Conservation (phyloP, 1,284 basidiomycete species). For the Inonotus hispidus region DNA sequence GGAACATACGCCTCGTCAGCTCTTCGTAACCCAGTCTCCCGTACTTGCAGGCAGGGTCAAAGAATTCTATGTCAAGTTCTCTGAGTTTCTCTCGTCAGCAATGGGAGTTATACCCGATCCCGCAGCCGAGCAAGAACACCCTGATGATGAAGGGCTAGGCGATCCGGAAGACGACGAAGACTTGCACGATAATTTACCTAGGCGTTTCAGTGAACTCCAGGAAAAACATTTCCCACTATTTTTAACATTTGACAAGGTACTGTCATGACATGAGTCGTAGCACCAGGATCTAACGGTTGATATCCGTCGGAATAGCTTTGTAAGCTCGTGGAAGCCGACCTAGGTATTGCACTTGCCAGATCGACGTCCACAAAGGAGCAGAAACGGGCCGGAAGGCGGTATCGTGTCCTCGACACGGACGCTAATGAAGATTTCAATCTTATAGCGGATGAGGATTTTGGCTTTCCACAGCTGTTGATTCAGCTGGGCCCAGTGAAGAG, state of each 20-base stretch:
- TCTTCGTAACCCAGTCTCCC: conserved; percentile 69
- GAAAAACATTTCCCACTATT: conserved; percentile 70
- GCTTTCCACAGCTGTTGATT: too few species aligned
- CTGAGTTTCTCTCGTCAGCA: conserved; percentile 41
- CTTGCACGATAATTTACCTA: conserved; percentile 44
- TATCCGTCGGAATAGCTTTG: conserved; percentile 15
- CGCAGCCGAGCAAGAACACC: conserved; percentile 15
- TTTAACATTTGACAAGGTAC: conserved; percentile 57
- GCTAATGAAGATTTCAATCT: neutral
- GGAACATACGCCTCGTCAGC: conserved; percentile 46
- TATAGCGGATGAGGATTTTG: neutral
- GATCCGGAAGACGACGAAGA: conserved; percentile 45
- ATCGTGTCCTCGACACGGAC: conserved; percentile 1
- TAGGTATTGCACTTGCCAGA: conserved; percentile 18
- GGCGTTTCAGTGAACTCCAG: conserved; percentile 48
- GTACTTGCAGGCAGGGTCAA: conserved; percentile 61
- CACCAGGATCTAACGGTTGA: neutral
- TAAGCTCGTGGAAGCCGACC: conserved; percentile 23
- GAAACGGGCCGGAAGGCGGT: conserved; percentile 17
- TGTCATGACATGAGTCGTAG: conserved; percentile 14
- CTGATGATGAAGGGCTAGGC: conserved; percentile 32
- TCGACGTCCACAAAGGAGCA: conserved; percentile 15
- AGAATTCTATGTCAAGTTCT: conserved; percentile 55
- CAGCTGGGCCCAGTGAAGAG: conserved; percentile 25
- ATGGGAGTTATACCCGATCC: conserved; percentile 21